Percentiles rank a stretch among this genome's conserved stretches.
Conservation (phyloP, 257 asterid species). For the Salvia splendens region DNA sequence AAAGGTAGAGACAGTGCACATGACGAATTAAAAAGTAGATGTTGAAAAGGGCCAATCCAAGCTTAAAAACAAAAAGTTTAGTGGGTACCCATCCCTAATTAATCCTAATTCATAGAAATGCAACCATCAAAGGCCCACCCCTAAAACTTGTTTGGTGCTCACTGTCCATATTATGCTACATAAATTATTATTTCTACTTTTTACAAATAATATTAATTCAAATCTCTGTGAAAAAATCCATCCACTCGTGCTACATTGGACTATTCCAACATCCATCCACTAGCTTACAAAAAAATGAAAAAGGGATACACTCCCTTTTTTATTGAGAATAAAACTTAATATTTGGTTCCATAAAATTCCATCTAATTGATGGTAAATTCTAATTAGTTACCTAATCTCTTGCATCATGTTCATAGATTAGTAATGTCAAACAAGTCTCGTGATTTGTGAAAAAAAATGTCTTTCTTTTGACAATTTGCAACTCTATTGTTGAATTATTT, state of each 20-base stretch:
- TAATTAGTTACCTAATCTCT: too few relatives aligned
- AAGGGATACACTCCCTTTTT: too few relatives aligned
- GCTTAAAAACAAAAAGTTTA: slow-evolving; percentile 44
- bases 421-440: background rate
- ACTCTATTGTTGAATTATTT: background rate
- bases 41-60: slow-evolving; percentile 29
- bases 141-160: slow-evolving; percentile 31
- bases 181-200: slow-evolving; percentile 2
- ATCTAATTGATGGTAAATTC: too few relatives aligned
- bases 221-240: slow-evolving; percentile 25
- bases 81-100: slow-evolving; percentile 53
- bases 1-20: too few relatives aligned
- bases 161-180: slow-evolving; percentile 17
- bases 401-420: too few relatives aligned
- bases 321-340: too few relatives aligned
- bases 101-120: slow-evolving; percentile 41
- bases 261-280: slow-evolving; percentile 26
- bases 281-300: background rate
- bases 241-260: slow-evolving; percentile 33
- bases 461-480: background rate
- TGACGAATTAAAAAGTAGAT: background rate
- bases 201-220: background rate
- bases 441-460: background rate
- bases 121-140: slow-evolving; percentile 56
- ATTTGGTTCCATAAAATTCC: too few relatives aligned